A percentile compares a stretch with the other conserved stretches of the same genome.
Evolutionary conservation across 2,329 filamentous ascomycete genomes (phyloP).

Genomic region (Botrytis paeoniae): DNA sequence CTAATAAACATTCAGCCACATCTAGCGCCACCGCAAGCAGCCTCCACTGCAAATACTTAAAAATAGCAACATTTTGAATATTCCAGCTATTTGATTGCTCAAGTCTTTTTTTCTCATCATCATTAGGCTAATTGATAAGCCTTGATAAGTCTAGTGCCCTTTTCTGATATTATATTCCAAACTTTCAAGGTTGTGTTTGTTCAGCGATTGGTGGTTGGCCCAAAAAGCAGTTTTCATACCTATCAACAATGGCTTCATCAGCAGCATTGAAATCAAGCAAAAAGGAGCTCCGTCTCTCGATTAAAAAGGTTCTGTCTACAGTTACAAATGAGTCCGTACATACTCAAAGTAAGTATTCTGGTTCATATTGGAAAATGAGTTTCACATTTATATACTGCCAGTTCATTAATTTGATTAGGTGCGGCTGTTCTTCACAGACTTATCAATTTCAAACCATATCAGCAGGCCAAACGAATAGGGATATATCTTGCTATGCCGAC

Average conservation of each 20-base stretch:
- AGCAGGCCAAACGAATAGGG: conserved; percentile 70
- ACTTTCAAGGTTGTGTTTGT: background rate
- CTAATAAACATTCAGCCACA: conserved; percentile 13
- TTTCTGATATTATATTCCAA: background rate
- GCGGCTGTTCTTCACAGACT: conserved; percentile 62
- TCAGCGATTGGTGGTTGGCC: background rate
- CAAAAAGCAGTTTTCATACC: background rate
- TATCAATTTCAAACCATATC: conserved; percentile 68
- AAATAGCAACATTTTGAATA: background rate
- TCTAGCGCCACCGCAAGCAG: conserved; percentile 7
- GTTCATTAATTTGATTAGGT: conserved; percentile 47
- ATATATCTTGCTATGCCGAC: conserved; percentile 92
- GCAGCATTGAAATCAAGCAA: conserved; percentile 63
- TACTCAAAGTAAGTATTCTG: conserved; percentile 62
- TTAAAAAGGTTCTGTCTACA: conserved; percentile 63
- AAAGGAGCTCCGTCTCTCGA: conserved; percentile 67
- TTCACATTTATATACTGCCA: conserved; percentile 22
- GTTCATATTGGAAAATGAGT: background rate
- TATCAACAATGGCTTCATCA: conserved; percentile 27
- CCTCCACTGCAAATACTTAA: background rate
- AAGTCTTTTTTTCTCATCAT: background rate
- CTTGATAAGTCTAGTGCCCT: background rate
- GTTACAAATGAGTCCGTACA: conserved; percentile 61
- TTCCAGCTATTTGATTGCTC: background rate
- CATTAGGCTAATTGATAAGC: conserved; percentile 2